These are phyloP conservation scores for Wickerhamiella parazyma DNA, from an alignment of 805 yeast genomes.

Conservation along the genomic window DNA sequence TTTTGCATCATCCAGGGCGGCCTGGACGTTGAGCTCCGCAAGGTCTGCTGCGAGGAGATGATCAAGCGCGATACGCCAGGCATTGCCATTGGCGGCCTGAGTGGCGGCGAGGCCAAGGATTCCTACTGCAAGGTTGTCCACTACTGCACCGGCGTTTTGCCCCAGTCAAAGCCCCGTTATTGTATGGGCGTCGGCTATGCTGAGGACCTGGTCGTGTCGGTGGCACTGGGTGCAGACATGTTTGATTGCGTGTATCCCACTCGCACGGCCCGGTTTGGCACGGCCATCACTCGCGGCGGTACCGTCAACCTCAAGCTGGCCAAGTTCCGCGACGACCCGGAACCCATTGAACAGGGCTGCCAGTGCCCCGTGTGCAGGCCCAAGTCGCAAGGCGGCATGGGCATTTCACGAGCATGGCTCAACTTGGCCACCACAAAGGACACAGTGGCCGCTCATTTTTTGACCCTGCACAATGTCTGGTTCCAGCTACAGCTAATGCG, in stretches of 20 bases:
- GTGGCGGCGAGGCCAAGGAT: conserved; percentile 34
- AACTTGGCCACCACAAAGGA: conserved; percentile 29
- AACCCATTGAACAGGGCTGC: conserved; percentile 31
- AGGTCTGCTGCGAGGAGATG: conserved; percentile 32
- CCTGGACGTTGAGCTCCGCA: conserved; percentile 29
- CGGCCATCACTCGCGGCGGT: conserved; percentile 31
- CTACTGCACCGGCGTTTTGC: conserved; percentile 30
- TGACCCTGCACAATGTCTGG: conserved; percentile 32
- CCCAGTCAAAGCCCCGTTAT: conserved; percentile 31
- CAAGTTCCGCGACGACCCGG: conserved; percentile 25
- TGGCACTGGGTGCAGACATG: conserved; percentile 35
- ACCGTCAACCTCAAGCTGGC: conserved; percentile 26
- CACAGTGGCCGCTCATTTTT: conserved; percentile 32
- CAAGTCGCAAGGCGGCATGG: conserved; percentile 25
- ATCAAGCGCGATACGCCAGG: conserved; percentile 33
- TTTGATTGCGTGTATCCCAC: conserved; percentile 37
- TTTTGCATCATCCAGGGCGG: conserved; percentile 37
- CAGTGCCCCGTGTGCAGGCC: conserved; percentile 30
- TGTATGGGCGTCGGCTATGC: conserved; percentile 39
- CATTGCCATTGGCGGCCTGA: conserved; percentile 35
- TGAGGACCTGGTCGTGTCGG: conserved; percentile 33
- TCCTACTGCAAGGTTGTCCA: conserved; percentile 30
- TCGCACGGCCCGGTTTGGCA: conserved; percentile 33
- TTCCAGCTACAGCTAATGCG: conserved; percentile 33
- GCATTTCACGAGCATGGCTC: conserved; percentile 29